Conservation (phyloP, 78 protist genomes). For the Dictyostelium intermedium region DNA sequence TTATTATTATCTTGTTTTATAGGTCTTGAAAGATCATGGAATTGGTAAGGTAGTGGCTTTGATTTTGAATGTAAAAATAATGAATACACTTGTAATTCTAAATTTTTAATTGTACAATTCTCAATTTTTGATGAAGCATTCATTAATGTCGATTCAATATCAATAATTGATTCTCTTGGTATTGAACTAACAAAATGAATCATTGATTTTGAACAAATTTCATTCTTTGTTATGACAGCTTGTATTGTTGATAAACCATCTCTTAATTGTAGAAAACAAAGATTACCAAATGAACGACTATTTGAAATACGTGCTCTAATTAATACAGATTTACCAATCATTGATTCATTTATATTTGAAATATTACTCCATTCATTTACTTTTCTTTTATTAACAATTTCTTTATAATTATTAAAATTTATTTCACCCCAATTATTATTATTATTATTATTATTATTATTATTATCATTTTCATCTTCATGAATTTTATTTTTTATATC, state of each 20-base stretch:
- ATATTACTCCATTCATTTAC: constrained; percentile 23
- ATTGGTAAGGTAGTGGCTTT: constrained; percentile 82
- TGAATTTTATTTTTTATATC: neutral
- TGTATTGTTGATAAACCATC: constrained; percentile 86
- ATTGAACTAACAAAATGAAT: constrained; percentile 77
- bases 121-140: constrained; percentile 55
- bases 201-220: constrained; percentile 50
- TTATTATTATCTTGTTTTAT: neutral
- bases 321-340: neutral
- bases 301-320: constrained; percentile 25
- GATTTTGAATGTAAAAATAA: constrained; percentile 56
- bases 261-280: constrained; percentile 89
- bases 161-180: constrained; percentile 92
- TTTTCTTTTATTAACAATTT: neutral
- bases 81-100: constrained; percentile 87
- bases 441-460: neutral
- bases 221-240: constrained; percentile 53
- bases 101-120: constrained; percentile 79
- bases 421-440: constrained; percentile 34
- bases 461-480: neutral
- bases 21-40: constrained; percentile 86
- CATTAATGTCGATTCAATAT: constrained; percentile 81
- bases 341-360: neutral
- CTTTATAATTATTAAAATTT: neutral
- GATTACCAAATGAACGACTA: constrained; percentile 21